Evolutionary conservation across 495 filamentous ascomycete species (phyloP).

Genomic region (Penicillium alfredii): DNA sequence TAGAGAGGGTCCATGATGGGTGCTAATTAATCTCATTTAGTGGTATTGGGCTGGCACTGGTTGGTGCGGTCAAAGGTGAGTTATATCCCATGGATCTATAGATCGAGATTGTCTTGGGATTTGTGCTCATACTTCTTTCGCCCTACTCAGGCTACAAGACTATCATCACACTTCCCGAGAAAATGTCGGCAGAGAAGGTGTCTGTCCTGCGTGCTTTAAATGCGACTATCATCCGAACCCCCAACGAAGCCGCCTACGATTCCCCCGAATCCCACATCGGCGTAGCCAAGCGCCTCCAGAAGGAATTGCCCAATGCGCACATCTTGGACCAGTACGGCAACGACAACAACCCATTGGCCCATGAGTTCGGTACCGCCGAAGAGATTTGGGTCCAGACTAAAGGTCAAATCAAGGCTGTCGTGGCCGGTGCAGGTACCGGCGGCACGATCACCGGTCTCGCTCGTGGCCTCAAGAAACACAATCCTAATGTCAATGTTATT

Average conservation of each 20-base stretch:
- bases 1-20: slow-evolving; percentile 3
- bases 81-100: no score
- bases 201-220: slow-evolving; percentile 87
- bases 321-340: slow-evolving; percentile 98
- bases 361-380: slow-evolving; percentile 91
- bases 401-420: slow-evolving; percentile 76
- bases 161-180: slow-evolving; percentile 97
- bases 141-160: slow-evolving; percentile 67
- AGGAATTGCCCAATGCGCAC: slow-evolving; percentile 93
- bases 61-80: slow-evolving; percentile 83
- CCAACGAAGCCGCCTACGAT: slow-evolving; percentile 91
- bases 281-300: slow-evolving; percentile 80
- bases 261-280: slow-evolving; percentile 95
- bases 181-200: slow-evolving; percentile 99
- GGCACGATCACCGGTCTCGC: slow-evolving; percentile 92
- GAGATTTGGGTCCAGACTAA: slow-evolving; percentile 91
- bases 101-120: no score
- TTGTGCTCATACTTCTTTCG: neutral
- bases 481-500: slow-evolving; percentile 72
- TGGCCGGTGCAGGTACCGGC: slow-evolving; percentile 92
- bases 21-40: slow-evolving; percentile 34
- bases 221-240: slow-evolving; percentile 95
- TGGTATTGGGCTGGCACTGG: slow-evolving; percentile 90
- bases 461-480: slow-evolving; percentile 81
- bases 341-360: slow-evolving; percentile 82